phyloP scores from a whole-genome alignment of 2,329 filamentous ascomycete species.

The Aspergillus fumigatus region DNA sequence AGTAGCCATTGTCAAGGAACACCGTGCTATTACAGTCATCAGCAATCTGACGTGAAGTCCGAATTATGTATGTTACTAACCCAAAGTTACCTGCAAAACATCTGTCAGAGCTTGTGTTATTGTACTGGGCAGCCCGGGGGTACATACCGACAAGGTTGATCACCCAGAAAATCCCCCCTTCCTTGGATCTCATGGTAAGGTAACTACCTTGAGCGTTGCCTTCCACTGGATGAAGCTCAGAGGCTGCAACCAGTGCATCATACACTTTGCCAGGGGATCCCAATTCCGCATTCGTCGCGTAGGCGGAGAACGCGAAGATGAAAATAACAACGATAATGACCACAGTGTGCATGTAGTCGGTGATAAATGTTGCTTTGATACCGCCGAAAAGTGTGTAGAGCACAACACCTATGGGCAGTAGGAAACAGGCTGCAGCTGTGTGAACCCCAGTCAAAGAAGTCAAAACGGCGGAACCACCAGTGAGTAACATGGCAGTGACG shows the following conservation, averaged over 20 bases:
- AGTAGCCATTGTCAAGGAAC: constrained; percentile 82
- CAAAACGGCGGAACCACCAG: constrained; percentile 74
- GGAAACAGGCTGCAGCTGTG: constrained; percentile 76
- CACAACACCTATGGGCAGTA: constrained; percentile 75
- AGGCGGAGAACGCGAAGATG: constrained; percentile 76
- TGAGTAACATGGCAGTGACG: constrained; percentile 83
- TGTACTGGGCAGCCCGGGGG: background rate
- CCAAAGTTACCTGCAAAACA: constrained; percentile 26
- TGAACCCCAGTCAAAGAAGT: constrained; percentile 67
- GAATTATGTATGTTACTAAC: constrained; percentile 9
- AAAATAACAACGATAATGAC: constrained; percentile 71
- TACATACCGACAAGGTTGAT: constrained; percentile 88
- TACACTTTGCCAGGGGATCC: constrained; percentile 75
- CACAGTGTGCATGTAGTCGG: constrained; percentile 83
- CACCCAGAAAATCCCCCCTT: constrained; percentile 84
- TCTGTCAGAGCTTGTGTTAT: background rate
- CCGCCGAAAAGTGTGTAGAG: constrained; percentile 71
- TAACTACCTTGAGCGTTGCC: constrained; percentile 81
- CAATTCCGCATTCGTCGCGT: constrained; percentile 66
- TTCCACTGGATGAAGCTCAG: constrained; percentile 65
- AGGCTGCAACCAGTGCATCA: constrained; percentile 67
- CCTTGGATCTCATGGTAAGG: constrained; percentile 75
- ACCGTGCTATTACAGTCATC: constrained; percentile 53
- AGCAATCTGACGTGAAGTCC: background rate
- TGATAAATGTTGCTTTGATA: constrained; percentile 83